Percentiles rank a stretch among this genome's conserved stretches.
Conservation (phyloP, 2,329 filamentous ascomycete genomes). For the Claviceps maximensis region DNA sequence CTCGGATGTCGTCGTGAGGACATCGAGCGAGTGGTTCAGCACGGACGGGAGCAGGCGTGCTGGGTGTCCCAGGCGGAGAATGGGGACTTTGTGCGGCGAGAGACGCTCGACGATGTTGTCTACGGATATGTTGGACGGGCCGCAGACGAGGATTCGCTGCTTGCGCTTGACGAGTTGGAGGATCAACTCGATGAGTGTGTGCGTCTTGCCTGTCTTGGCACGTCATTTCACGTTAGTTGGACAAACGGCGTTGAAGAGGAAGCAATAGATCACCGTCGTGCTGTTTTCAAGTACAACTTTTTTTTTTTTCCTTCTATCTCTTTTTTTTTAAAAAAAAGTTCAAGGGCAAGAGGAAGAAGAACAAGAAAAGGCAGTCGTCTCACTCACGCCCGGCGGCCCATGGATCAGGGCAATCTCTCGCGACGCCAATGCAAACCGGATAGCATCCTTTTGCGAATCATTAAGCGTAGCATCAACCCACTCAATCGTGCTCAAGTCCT, state of each 20-base stretch:
- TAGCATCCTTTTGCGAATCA: slow-evolving; percentile 53
- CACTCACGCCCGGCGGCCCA: slow-evolving; percentile 64
- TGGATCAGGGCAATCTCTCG: slow-evolving; percentile 82
- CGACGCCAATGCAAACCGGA: slow-evolving; percentile 71
- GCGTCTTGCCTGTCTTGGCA: slow-evolving; percentile 75
- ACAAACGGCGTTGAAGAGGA: no score
- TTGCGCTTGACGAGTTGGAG: slow-evolving; percentile 69
- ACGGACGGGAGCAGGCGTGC: slow-evolving; percentile 82
- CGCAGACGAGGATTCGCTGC: slow-evolving; percentile 77
- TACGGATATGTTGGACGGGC: slow-evolving; percentile 91
- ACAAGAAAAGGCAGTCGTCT: background rate
- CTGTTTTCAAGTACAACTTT: no score
- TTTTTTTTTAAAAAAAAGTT: no score
- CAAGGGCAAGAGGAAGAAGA: no score
- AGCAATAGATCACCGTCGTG: no score
- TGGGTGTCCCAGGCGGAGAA: slow-evolving; percentile 84
- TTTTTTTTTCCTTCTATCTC: background rate
- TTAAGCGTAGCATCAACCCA: slow-evolving; percentile 53
- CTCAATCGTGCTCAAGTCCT: slow-evolving; percentile 32
- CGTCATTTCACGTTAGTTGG: background rate
- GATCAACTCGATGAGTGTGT: slow-evolving; percentile 90
- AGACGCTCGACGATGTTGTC: slow-evolving; percentile 96
- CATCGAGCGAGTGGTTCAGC: slow-evolving; percentile 77
- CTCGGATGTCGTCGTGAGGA: slow-evolving; percentile 80
- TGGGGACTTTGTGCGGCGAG: slow-evolving; percentile 68